These are phyloP conservation scores for Candida chilensis DNA, from an alignment of 805 yeast species.

Conservation along the genomic window DNA sequence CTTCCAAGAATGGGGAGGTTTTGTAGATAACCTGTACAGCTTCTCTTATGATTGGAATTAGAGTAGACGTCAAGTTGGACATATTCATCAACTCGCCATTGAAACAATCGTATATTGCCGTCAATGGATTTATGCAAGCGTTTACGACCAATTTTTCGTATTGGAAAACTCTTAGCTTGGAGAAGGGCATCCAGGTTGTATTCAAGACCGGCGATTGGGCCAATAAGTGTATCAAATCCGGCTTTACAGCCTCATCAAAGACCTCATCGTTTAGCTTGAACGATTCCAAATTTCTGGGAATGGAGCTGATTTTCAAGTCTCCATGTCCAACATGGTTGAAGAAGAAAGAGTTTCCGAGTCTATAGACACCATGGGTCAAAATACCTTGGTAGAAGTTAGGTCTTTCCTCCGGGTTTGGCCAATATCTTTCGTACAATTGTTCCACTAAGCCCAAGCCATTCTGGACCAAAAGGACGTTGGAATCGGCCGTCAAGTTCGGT, in stretches of 20 bases:
- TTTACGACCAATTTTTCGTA: slow-evolving; percentile 72
- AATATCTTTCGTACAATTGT: slow-evolving; percentile 32
- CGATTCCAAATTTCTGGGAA: slow-evolving; percentile 36
- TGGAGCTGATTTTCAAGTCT: slow-evolving; percentile 44
- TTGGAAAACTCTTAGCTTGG: slow-evolving; percentile 45
- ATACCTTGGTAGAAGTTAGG: slow-evolving; percentile 71
- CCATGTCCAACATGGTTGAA: slow-evolving; percentile 71
- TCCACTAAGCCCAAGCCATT: no score
- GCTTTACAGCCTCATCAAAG: slow-evolving; percentile 7
- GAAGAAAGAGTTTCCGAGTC: slow-evolving; percentile 24
- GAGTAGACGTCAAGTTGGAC: slow-evolving; percentile 17
- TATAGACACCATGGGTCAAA: slow-evolving; percentile 76
- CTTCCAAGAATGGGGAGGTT: slow-evolving; percentile 7
- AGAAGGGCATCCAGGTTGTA: slow-evolving; percentile 21
- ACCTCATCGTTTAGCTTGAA: slow-evolving; percentile 5
- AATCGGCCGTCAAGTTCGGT: slow-evolving; percentile 32
- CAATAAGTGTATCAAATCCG: slow-evolving; percentile 13
- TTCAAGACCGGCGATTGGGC: slow-evolving; percentile 13
- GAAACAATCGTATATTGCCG: slow-evolving; percentile 66
- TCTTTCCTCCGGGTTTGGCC: slow-evolving; percentile 34
- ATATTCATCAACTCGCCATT: slow-evolving; percentile 65
- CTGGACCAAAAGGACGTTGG: slow-evolving; percentile 65
- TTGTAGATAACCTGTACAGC: slow-evolving; percentile 28
- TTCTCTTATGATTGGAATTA: slow-evolving; percentile 35
- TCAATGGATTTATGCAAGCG: slow-evolving; percentile 75